Evolutionary conservation across 2,329 filamentous ascomycete genomes (phyloP).

Genomic region (Botrytis cinerea): DNA sequence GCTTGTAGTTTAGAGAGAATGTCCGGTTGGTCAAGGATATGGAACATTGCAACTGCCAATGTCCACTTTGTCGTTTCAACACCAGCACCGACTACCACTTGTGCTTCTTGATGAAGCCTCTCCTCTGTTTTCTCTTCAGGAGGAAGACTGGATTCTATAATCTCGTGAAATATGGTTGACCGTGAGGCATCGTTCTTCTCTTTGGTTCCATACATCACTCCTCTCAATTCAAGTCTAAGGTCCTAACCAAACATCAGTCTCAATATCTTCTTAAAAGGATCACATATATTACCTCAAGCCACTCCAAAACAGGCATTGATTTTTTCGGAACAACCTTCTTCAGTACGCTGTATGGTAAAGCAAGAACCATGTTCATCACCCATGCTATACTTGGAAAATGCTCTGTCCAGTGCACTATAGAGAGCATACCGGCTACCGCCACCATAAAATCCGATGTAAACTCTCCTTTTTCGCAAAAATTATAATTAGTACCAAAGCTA

Average conservation of each 20-base stretch:
- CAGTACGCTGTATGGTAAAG: constrained; percentile 8
- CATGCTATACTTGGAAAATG: constrained; percentile 10
- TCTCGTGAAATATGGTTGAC: constrained; percentile 37
- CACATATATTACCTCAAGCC: constrained; percentile 9
- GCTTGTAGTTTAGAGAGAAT: constrained; percentile 40
- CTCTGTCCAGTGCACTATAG: constrained; percentile 13
- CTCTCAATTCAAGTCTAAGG: constrained; percentile 7
- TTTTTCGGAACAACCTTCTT: constrained; percentile 8
- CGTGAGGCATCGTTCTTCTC: constrained; percentile 11
- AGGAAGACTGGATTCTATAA: constrained; percentile 39
- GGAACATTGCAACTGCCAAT: constrained; percentile 42
- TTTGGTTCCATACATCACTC: constrained; percentile 15
- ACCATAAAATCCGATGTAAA: constrained; percentile 17
- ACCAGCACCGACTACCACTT: constrained; percentile 42
- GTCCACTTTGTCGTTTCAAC: constrained; percentile 44
- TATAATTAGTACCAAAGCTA: constrained; percentile 22
- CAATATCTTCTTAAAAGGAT: neutral
- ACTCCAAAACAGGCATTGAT: neutral
- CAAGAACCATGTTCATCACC: constrained; percentile 4
- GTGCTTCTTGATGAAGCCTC: constrained; percentile 42
- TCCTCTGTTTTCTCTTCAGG: constrained; percentile 41
- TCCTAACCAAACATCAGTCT: neutral
- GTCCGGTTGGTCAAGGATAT: constrained; percentile 43
- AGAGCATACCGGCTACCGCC: neutral
- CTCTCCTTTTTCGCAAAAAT: constrained; percentile 3